These are phyloP conservation scores for Huntiella decipiens DNA, from an alignment of 2,329 filamentous ascomycete species.

Conservation along the genomic window DNA sequence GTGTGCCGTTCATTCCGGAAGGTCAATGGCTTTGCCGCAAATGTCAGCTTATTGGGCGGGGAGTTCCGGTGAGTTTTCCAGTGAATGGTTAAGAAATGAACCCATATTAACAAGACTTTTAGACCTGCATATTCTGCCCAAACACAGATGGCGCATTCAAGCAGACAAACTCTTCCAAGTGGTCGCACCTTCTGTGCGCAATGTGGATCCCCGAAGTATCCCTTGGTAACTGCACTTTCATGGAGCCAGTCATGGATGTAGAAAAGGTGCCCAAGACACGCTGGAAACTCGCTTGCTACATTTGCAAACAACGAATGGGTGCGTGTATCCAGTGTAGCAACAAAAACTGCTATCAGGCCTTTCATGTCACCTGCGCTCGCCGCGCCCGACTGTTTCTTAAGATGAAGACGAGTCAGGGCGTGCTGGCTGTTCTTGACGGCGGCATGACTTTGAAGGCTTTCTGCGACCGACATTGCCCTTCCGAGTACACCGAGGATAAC, in stretches of 20 bases:
- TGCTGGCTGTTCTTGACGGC: conserved; percentile 57
- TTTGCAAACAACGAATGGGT: conserved; percentile 93
- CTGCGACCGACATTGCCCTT: conserved; percentile 85
- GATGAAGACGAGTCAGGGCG: conserved; percentile 85
- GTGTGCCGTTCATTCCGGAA: conserved; percentile 94
- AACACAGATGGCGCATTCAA: conserved; percentile 97
- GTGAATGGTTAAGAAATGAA: neutral
- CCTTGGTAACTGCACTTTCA: conserved; percentile 86
- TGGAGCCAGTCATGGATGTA: conserved; percentile 95
- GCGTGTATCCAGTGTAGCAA: conserved; percentile 97
- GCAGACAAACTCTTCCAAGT: conserved; percentile 88
- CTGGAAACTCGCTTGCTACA: conserved; percentile 90
- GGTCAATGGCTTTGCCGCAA: conserved; percentile 96
- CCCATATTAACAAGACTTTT: conserved; percentile 4
- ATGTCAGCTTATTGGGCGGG: conserved; percentile 85
- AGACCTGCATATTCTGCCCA: conserved; percentile 95
- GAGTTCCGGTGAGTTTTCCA: conserved; percentile 48
- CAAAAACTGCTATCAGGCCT: conserved; percentile 90
- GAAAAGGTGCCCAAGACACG: conserved; percentile 90
- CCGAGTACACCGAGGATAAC: conserved; percentile 75
- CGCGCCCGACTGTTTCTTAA: conserved; percentile 74
- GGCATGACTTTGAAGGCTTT: conserved; percentile 78
- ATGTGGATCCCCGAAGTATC: conserved; percentile 98
- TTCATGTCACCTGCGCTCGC: conserved; percentile 90
- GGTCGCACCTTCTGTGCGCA: conserved; percentile 88